Evolutionary conservation across 345 rosid species (phyloP), one percentile per base, ranked within the genome.

Genomic region (Eucalyptus guilfoylei): DNA sequence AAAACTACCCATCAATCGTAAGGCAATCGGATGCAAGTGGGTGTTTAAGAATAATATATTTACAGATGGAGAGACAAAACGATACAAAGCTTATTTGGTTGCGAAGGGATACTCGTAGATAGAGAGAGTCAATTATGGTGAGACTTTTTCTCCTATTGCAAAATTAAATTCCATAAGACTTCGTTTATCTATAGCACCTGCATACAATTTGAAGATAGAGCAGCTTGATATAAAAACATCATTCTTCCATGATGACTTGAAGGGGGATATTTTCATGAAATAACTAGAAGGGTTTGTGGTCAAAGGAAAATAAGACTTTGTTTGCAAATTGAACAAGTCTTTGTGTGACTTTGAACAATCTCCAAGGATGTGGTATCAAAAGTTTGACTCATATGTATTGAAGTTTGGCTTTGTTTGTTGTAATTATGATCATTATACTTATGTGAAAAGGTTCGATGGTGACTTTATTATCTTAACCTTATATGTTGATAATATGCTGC

Each of bases 1-100:
- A 47, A 50, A 49, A 28, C 23, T 5, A 16, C 58, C 0, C 0
- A 1, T 0, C 2, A 5, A 50, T 47, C 3, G 0, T 3, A 30
- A 19, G 24, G 54, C 26, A 34, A 85, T 49, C 9, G 8, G 0
- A 21, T 50, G 50, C 21, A 15, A 85, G 44, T 85, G 58, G 87
- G 40, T 48, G 24, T 85, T 47, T 37, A 85, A 85, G 58, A 48
- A 47, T 16, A 85, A 85, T 11, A 16, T 16, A 9, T 48, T 1
- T 49, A 0, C 2, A 50, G 0, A 85, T 30, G 3, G 58, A 48
- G 58, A 48, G 40, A 30, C 32, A 48, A 26, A 47, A 30, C 0
- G 5, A 34, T 85, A 15, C 1, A 30, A 85, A 8, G 1, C 80
- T 87, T n/a, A 26, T 44, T 42, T 87, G 37, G 85, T 87, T 47